A percentile compares a stretch with the other conserved stretches of the same genome.
Conservation (phyloP, 179 eudicot species). For the Silene vulgaris region DNA sequence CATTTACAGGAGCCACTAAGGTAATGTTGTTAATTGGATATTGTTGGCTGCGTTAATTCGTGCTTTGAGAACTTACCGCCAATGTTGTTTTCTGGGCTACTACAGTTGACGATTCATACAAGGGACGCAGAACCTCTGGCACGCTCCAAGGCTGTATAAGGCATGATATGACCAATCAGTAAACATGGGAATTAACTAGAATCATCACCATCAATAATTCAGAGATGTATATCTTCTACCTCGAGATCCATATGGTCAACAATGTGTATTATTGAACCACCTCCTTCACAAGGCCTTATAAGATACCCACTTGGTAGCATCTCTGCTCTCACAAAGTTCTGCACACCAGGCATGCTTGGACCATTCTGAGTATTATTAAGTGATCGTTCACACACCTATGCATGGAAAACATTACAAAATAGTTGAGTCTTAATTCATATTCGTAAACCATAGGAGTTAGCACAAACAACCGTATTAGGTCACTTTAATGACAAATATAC, state of each 20-base stretch:
- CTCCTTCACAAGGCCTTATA: conserved; percentile 95
- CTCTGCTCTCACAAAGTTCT: conserved; percentile 80
- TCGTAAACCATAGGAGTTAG: not conserved
- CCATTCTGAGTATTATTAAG: conserved; percentile 86
- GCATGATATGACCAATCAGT: conserved; percentile 6
- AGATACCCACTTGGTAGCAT: conserved; percentile 83
- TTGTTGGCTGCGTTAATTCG: not conserved
- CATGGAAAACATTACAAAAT: not conserved
- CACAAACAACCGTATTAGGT: not conserved
- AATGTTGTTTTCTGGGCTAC: conserved; percentile 83
- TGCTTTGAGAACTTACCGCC: conserved; percentile 43
- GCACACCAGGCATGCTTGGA: conserved; percentile 82
- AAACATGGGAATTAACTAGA: not conserved
- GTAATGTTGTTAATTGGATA: not conserved
- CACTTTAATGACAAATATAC: not conserved
- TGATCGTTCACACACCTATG: conserved; percentile 86
- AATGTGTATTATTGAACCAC: conserved; percentile 85
- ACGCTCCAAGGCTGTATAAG: conserved; percentile 74
- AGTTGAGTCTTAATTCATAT: conserved; percentile 1
- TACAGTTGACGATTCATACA: conserved; percentile 75
- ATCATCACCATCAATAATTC: conserved; percentile 1
- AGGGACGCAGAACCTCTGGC: conserved; percentile 85
- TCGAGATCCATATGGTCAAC: conserved; percentile 89
- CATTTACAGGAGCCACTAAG: not conserved
- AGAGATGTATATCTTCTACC: conserved; percentile 32